phyloP scores from a whole-genome alignment of 2,329 filamentous ascomycete genomes.

The Xylaria sp. region DNA sequence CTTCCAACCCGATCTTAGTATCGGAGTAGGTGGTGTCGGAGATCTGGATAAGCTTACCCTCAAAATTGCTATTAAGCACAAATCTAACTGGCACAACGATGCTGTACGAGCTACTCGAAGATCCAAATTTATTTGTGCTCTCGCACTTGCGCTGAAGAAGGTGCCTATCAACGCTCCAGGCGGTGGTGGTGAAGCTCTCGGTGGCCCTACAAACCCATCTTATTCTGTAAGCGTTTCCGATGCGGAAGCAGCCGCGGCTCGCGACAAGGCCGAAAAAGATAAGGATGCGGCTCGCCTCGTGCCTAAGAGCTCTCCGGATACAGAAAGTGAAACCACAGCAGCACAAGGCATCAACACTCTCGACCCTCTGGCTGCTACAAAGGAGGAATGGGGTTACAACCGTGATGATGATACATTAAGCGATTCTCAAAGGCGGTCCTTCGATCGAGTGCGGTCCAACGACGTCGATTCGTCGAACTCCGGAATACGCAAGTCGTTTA shows the following conservation, averaged over 20 bases:
- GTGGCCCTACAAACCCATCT: slow-evolving; percentile 77
- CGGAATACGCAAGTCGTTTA: slow-evolving; percentile 44
- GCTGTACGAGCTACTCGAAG: slow-evolving; percentile 80
- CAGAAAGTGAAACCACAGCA: slow-evolving; percentile 56
- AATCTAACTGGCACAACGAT: slow-evolving; percentile 93
- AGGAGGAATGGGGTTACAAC: slow-evolving; percentile 54
- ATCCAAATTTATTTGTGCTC: slow-evolving; percentile 96
- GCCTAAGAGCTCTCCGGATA: slow-evolving; percentile 52
- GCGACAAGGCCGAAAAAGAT: slow-evolving; percentile 66
- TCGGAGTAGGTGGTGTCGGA: slow-evolving; percentile 81
- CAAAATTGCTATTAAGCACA: slow-evolving; percentile 86
- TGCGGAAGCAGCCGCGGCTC: slow-evolving; percentile 70
- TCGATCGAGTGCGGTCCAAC: slow-evolving; percentile 51
- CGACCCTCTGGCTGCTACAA: slow-evolving; percentile 48
- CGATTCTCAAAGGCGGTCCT: slow-evolving; percentile 46
- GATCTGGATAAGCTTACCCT: slow-evolving; percentile 90
- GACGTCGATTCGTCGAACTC: slow-evolving; percentile 51
- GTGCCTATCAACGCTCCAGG: slow-evolving; percentile 87
- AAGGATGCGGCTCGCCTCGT: slow-evolving; percentile 75
- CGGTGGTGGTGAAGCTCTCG: slow-evolving; percentile 71
- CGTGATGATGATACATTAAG: slow-evolving; percentile 52
- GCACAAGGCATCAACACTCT: slow-evolving; percentile 57
- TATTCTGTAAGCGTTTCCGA: slow-evolving; percentile 84
- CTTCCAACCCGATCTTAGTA: slow-evolving; percentile 84
- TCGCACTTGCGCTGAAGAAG: slow-evolving; percentile 85